Evolutionary conservation across 208 protist species (phyloP).

Genomic region (Blechomonas ayalai): DNA sequence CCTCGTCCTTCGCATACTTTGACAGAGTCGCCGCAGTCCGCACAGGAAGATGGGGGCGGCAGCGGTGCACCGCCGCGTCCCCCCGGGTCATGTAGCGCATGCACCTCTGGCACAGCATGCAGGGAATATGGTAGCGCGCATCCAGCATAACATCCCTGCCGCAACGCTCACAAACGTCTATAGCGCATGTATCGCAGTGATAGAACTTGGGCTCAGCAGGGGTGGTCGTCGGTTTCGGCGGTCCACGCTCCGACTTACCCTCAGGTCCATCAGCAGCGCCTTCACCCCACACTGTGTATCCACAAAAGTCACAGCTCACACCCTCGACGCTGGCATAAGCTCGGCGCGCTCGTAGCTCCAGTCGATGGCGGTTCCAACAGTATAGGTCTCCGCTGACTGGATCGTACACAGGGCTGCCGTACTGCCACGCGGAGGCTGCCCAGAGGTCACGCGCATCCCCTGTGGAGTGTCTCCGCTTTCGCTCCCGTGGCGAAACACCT

Average conservation of each 20-base stretch:
- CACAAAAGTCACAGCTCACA: slow-evolving; percentile 85
- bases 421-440: slow-evolving; percentile 41
- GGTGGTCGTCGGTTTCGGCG: neutral
- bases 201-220: slow-evolving; percentile 23
- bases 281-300: slow-evolving; percentile 56
- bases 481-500: neutral
- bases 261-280: neutral
- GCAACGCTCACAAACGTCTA: slow-evolving; percentile 67
- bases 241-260: neutral
- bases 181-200: slow-evolving; percentile 54
- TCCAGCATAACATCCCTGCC: slow-evolving; percentile 36
- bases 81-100: slow-evolving; percentile 21
- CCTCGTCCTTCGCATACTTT: slow-evolving; percentile 1
- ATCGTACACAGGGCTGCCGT: slow-evolving; percentile 73
- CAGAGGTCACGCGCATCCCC: slow-evolving; percentile 1
- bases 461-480: neutral
- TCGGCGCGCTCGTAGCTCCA: slow-evolving; percentile 16
- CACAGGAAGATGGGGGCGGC: slow-evolving; percentile 1
- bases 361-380: slow-evolving; percentile 55
- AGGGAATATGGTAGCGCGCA: slow-evolving; percentile 71
- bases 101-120: slow-evolving; percentile 65
- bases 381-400: slow-evolving; percentile 40
- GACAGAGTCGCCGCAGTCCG: neutral
- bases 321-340: slow-evolving; percentile 56
- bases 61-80: slow-evolving; percentile 36